These are phyloP conservation scores for Colletotrichum sp. DNA, from an alignment of 2,329 filamentous ascomycete species.

Conservation along the genomic window DNA sequence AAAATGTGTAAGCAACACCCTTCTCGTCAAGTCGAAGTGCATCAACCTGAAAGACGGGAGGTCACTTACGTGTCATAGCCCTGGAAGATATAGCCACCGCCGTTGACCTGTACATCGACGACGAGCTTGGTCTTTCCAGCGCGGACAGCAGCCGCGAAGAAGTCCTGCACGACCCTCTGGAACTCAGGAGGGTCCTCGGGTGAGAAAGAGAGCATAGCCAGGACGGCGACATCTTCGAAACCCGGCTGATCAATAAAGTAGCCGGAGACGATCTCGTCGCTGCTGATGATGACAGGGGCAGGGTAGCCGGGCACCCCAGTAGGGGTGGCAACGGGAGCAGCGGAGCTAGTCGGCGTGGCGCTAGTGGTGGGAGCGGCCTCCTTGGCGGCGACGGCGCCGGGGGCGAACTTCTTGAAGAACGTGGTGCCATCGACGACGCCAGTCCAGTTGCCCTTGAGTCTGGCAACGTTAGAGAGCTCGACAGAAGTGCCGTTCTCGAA, in stretches of 20 bases:
- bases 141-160: conserved; percentile 37
- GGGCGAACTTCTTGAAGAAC: conserved; percentile 36
- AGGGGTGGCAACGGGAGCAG: not conserved
- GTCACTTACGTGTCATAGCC: conserved; percentile 50
- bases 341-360: not conserved
- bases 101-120: conserved; percentile 63
- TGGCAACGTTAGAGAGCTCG: conserved; percentile 32
- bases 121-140: conserved; percentile 64
- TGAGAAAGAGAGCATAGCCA: conserved; percentile 29
- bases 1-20: not conserved
- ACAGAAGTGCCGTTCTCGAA: conserved; percentile 39
- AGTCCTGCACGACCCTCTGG: conserved; percentile 35
- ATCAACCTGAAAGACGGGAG: not conserved
- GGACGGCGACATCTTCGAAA: conserved; percentile 36
- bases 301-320: conserved; percentile 27
- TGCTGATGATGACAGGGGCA: conserved; percentile 29
- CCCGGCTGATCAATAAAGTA: conserved; percentile 38
- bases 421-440: conserved; percentile 34
- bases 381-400: not conserved
- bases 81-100: conserved; percentile 61
- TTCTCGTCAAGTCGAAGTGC: not conserved
- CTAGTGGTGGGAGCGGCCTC: not conserved
- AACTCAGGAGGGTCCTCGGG: conserved; percentile 33
- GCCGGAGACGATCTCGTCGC: conserved; percentile 29
- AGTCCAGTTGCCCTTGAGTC: conserved; percentile 30